Base-by-base conservation (phyloP, 1,139 yeast species). In the Hyphopichia wangnamkhiaoensis region DNA sequence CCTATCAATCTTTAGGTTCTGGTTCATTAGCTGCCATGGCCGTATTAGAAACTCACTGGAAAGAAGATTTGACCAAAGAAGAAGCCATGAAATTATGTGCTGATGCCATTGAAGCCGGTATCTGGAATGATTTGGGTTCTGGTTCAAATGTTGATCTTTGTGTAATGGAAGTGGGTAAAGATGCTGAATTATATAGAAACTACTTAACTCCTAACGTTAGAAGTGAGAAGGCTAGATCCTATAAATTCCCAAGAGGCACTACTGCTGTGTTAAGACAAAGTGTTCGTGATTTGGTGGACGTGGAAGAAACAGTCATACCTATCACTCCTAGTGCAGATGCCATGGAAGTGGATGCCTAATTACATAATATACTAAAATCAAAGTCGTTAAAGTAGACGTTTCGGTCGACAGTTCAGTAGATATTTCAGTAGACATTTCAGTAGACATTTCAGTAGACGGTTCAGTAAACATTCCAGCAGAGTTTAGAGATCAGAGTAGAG, bases 11-110 rank as follows among this genome's bases (percentile, higher is more conserved):
- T 9, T 74, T 93, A 50, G 98, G 98, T 5, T 88, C 96, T 3
- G 98, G 98, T 46, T 90, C 97, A n/a, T 78, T 93, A 62, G 98
- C 98, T 3, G 98, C 98, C 13, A 93, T 93, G 96, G 96, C 98
- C 2, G 94, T 93, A 17, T 74, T 93, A 54, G 98, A 93, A 65
- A 79, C 94, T 31, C 77, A 82, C 48, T 93, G 95, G 94, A 81
- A 76, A 54, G 82, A 79, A 46, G 88, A 80, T 48, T 68, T 93
- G 74, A 76, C 83, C 18, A 84, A 74, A 60, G 95, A 90, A 37
- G 96, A 89, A 59, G 98, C 98, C 17, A 82, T 91, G 68, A 80
- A 80, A 49, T 75, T 93, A 44, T 93, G 96, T 48, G 76, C 96
- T 5, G 90, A 87, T 51, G 98, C 98, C 33, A 93, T 93, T 58